Percentiles rank a stretch among this genome's conserved stretches.
These are phyloP conservation scores for Blepharisma stoltei DNA, from an alignment of 73 alveolate species.

Conservation along the genomic window DNA sequence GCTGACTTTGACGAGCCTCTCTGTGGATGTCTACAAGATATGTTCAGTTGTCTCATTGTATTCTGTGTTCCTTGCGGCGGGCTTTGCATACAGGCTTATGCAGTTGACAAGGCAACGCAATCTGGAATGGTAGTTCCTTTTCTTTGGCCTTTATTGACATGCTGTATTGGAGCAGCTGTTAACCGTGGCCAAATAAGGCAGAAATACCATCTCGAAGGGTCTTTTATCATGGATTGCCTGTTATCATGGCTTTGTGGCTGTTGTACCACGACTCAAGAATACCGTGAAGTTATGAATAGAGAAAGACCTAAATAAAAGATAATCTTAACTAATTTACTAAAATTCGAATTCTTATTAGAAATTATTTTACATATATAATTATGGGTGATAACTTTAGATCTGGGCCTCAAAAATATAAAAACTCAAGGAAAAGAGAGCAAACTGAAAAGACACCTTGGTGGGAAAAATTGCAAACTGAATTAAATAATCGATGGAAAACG, in stretches of 20 bases:
- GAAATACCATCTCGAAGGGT: neutral
- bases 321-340: neutral
- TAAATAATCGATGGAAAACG: too few relatives aligned
- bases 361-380: too few relatives aligned
- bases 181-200: slow-evolving; percentile 13
- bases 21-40: slow-evolving; percentile 24
- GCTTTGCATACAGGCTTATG: neutral
- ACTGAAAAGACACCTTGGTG: too few relatives aligned
- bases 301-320: neutral
- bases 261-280: slow-evolving; percentile 21
- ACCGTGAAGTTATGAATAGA: slow-evolving; percentile 1
- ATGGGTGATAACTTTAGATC: too few relatives aligned
- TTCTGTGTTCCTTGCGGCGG: neutral
- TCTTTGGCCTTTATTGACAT: neutral
- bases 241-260: neutral
- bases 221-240: neutral
- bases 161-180: slow-evolving; percentile 7
- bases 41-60: slow-evolving; percentile 23
- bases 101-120: neutral
- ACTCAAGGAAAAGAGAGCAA: too few relatives aligned
- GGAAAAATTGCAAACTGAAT: too few relatives aligned
- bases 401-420: too few relatives aligned
- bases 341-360: too few relatives aligned
- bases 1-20: slow-evolving; percentile 6
- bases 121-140: slow-evolving; percentile 9